Conservation (phyloP, 805 yeast species). For the Candida endomychidarum region DNA sequence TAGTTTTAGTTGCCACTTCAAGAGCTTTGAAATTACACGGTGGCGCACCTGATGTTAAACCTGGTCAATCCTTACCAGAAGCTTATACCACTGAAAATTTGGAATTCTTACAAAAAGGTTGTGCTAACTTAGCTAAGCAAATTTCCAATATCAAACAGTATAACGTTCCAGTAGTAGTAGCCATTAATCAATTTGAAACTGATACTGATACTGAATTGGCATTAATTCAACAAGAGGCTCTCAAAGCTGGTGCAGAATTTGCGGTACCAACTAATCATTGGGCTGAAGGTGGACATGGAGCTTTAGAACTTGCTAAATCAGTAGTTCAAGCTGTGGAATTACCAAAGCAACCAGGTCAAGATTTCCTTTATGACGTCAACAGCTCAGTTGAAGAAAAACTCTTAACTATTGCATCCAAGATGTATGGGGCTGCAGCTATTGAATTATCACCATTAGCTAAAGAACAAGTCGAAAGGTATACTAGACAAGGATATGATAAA, state of each 20-base stretch:
- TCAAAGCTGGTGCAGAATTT: slow-evolving; percentile 89
- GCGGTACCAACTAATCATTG: slow-evolving; percentile 92
- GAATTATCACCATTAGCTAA: slow-evolving; percentile 70
- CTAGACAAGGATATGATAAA: slow-evolving; percentile 72
- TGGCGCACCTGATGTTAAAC: slow-evolving; percentile 95
- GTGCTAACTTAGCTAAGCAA: slow-evolving; percentile 87
- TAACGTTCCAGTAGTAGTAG: slow-evolving; percentile 92
- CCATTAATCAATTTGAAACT: slow-evolving; percentile 82
- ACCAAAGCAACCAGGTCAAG: slow-evolving; percentile 39
- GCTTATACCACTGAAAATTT: slow-evolving; percentile 81
- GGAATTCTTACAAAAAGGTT: slow-evolving; percentile 74
- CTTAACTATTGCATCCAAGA: slow-evolving; percentile 68
- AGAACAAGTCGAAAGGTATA: slow-evolving; percentile 64
- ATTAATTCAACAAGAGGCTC: slow-evolving; percentile 74
- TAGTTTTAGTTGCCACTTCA: slow-evolving; percentile 93
- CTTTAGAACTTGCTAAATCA: slow-evolving; percentile 77
- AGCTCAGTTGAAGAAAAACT: slow-evolving; percentile 79
- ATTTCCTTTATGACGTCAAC: slow-evolving; percentile 67
- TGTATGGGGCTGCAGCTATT: slow-evolving; percentile 77
- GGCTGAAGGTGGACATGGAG: slow-evolving; percentile 95
- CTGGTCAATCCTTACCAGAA: slow-evolving; percentile 82
- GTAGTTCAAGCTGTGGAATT: slow-evolving; percentile 67
- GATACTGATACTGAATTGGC: slow-evolving; percentile 82
- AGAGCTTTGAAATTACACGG: slow-evolving; percentile 97
- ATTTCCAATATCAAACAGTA: slow-evolving; percentile 80